Conservation (phyloP, 441 rosid species). For the Arabidopsis hybrid region DNA sequence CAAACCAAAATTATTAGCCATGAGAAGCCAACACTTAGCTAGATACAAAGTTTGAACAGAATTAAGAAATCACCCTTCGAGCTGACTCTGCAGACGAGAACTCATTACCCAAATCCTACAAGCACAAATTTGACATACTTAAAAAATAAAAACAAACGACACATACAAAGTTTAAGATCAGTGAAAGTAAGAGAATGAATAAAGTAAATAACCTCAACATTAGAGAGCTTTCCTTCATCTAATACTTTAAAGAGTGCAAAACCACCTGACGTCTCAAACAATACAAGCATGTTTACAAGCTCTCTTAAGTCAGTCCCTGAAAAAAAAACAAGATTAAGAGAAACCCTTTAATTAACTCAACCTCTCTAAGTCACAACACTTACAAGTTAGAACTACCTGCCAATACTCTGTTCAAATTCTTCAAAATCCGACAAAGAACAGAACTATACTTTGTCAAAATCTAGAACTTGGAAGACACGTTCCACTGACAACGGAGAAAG, state of each 20-base stretch:
- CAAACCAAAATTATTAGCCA: background rate
- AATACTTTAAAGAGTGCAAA: constrained; percentile 87
- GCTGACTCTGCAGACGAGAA: constrained; percentile 66
- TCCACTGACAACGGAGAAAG: too few relatives aligned
- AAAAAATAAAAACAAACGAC: background rate
- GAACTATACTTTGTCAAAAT: background rate
- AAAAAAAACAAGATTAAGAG: background rate
- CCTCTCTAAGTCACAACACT: background rate
- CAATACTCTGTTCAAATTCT: background rate
- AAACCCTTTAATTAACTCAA: background rate
- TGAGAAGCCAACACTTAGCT: background rate
- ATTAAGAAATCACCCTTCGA: constrained; percentile 57
- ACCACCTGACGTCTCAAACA: constrained; percentile 88
- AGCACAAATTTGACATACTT: background rate
- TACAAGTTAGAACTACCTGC: background rate
- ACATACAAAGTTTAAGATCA: background rate
- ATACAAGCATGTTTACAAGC: constrained; percentile 58
- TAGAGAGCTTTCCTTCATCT: constrained; percentile 85
- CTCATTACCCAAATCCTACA: constrained; percentile 70
- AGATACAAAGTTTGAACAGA: too few relatives aligned
- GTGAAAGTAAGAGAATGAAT: background rate
- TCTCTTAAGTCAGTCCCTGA: constrained; percentile 19
- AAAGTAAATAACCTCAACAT: constrained; percentile 68
- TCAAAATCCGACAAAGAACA: background rate
- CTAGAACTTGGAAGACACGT: too few relatives aligned